Evolutionary conservation across 306 rosid species (phyloP).

Genomic region (Inga oerstediana): DNA sequence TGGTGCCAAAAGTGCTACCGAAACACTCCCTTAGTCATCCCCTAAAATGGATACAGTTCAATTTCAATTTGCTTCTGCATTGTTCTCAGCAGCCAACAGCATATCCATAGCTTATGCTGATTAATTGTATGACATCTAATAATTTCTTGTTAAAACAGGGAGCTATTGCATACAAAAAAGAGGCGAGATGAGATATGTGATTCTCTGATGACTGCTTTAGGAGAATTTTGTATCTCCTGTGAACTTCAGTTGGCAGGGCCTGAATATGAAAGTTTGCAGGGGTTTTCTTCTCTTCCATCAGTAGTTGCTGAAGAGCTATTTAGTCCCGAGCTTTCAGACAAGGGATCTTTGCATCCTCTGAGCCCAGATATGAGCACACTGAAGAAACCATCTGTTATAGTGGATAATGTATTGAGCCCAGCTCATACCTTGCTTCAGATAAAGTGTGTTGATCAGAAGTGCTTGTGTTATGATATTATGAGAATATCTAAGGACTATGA

Average conservation of each 20-base stretch:
- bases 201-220: conserved; percentile 64
- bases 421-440: conserved; percentile 84
- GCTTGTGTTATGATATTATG: conserved; percentile 80
- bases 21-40: not conserved
- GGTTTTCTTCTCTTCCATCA: conserved; percentile 73
- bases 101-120: conserved; percentile 4
- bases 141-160: conserved; percentile 53
- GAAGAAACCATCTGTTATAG: conserved; percentile 55
- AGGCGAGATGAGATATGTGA: conserved; percentile 65
- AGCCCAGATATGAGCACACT: conserved; percentile 44
- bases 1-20: not conserved
- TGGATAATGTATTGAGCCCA: conserved; percentile 77
- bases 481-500: conserved; percentile 84
- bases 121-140: conserved; percentile 19
- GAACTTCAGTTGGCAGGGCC: conserved; percentile 93
- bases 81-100: not conserved
- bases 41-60: not conserved
- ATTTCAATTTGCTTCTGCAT: not conserved
- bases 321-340: conserved; percentile 54
- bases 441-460: conserved; percentile 72
- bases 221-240: conserved; percentile 68
- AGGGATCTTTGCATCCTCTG: conserved; percentile 49
- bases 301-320: conserved; percentile 72
- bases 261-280: conserved; percentile 70
- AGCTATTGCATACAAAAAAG: conserved; percentile 63